Evolutionary conservation across 768 basidiomycete species (phyloP), one percentile per base, ranked within the genome.

Genomic region (Trametopsis cervina): DNA sequence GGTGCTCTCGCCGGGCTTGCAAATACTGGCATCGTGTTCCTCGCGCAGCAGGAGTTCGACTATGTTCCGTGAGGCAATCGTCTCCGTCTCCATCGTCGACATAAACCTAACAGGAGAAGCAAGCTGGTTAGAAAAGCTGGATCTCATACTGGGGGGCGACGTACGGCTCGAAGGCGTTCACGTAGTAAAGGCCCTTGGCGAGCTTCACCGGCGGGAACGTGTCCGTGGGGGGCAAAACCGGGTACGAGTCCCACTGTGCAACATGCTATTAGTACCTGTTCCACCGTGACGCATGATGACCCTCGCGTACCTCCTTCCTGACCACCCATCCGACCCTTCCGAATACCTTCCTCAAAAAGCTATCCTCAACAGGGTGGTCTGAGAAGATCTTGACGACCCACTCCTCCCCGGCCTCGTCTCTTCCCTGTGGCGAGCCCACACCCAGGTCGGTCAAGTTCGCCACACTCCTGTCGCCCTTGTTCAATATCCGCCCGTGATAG

Each of bases 51-150:
- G 71, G 21, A 89, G 68, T 57, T 91, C 89, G 40, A 90, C 88
- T 33, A 85, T 73, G 62, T 94, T 93, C 25, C 90, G 79, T 0
- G 88, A 79, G 0, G 89, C 75, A 25, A 95, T 63, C 0, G 89
- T 91, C 66, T 93, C 83, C 0, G 92, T 94, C 65, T 97, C 94
- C 94, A 97, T 96, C 4, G 90, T 91, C 12, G 83, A 88, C 40
- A 93, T 85, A 57, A 90, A 78, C 25, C 87, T 88, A 51, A n/a
- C n/a, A n/a, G n/a, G n/a, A n/a, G 24, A 25, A 11, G 39, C 24
- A 38, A 10, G 7, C 24, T 17, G 17, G 11, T 22, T 7, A n/a
- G 18, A 4, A 38, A 23, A n/a, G 37, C 13, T 29, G 25, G 9
- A 53, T 38, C 20, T 15, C 15, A 44, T n/a, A n/a, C n/a, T n/a